Evolutionary conservation across 78 protist genomes (phyloP), one percentile per base, ranked within the genome.

Genomic region (Chrysochromulina parva): DNA sequence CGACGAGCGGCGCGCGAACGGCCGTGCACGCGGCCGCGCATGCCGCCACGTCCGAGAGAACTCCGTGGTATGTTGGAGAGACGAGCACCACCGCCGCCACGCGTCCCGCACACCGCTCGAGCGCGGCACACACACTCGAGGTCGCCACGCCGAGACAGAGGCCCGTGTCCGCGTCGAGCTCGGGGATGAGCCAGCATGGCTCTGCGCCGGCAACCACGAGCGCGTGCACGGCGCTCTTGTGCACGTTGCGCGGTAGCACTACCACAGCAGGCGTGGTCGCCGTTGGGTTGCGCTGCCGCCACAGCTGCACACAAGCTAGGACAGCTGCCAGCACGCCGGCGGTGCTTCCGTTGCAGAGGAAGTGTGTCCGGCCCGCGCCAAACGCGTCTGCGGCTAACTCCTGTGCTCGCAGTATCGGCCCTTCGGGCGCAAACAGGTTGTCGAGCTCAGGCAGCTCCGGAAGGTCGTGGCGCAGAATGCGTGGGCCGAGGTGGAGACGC

Each of bases 261-360:
- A 65, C 48, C 47, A 4, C 26, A 22, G 85, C 50, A 13, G 24
- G 24, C 57, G 50, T 17, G 50, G 47, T 16, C 38, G 87, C 47
- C 17, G 10, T 52, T 38, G 87, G 7, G 87, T 26, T 11, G 17
- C 65, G 54, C 55, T 0, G 17, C 16, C 50, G 48, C 11, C 19
- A 20, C 19, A 54, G 67, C 38, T 24, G 73, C 10, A 85, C 69
- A 53, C 80, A 62, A 3, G 57, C 89, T 67, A 59, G n/a, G 24
- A 57, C 53, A 1, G 73, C 65, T 28, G 69, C 65, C 13, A 48
- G 47, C 47, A 57, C 71, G 38, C 90, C 90, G 48, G 16, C 26
- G 81, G 90, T 62, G 53, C 58, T 14, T 19, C 90, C 90, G 81
- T 88, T 88, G 59, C n/a, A 57, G 59, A 88, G 90, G 90, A 88